phyloP scores from a whole-genome alignment of 1,139 yeast genomes.

The Blastobotrys aristatus region DNA sequence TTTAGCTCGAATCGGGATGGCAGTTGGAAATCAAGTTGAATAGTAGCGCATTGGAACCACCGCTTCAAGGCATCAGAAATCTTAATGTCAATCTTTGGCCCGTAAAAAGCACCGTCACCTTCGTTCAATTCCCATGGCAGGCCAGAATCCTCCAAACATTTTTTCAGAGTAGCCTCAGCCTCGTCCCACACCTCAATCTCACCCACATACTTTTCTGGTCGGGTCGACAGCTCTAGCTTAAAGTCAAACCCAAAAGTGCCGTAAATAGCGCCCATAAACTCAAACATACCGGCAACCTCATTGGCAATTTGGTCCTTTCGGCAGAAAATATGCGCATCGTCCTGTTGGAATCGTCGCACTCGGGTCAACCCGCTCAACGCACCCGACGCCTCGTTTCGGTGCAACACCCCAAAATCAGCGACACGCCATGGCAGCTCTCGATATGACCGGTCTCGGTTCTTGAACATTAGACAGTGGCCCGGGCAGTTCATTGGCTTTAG shows the following conservation, averaged over 20 bases:
- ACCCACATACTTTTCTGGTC: slow-evolving; percentile 92
- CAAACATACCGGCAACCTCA: slow-evolving; percentile 76
- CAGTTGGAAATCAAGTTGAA: slow-evolving; percentile 95
- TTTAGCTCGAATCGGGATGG: slow-evolving; percentile 88
- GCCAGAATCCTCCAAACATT: slow-evolving; percentile 70
- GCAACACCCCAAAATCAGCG: slow-evolving; percentile 93
- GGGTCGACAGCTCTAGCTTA: slow-evolving; percentile 84
- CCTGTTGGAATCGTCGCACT: slow-evolving; percentile 97
- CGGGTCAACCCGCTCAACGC: slow-evolving; percentile 87
- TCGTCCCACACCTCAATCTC: slow-evolving; percentile 79
- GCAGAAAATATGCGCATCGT: slow-evolving; percentile 97
- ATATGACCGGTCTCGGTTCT: slow-evolving; percentile 83
- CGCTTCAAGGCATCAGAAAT: slow-evolving; percentile 86
- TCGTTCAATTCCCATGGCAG: slow-evolving; percentile 88
- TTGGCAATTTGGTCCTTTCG: slow-evolving; percentile 77
- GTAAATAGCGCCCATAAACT: slow-evolving; percentile 73
- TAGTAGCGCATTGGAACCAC: slow-evolving; percentile 98
- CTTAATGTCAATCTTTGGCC: slow-evolving; percentile 95
- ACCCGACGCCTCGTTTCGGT: slow-evolving; percentile 93
- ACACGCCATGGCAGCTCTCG: slow-evolving; percentile 94
- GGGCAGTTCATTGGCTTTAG: slow-evolving; percentile 99
- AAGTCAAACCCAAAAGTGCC: slow-evolving; percentile 84
- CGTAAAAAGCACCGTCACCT: slow-evolving; percentile 98
- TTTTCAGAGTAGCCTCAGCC: slow-evolving; percentile 75
- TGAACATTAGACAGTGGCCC: slow-evolving; percentile 90